Percentiles rank a stretch among this genome's conserved stretches.
phyloP scores from a whole-genome alignment of 768 basidiomycete species.

The Zangia roseola region DNA sequence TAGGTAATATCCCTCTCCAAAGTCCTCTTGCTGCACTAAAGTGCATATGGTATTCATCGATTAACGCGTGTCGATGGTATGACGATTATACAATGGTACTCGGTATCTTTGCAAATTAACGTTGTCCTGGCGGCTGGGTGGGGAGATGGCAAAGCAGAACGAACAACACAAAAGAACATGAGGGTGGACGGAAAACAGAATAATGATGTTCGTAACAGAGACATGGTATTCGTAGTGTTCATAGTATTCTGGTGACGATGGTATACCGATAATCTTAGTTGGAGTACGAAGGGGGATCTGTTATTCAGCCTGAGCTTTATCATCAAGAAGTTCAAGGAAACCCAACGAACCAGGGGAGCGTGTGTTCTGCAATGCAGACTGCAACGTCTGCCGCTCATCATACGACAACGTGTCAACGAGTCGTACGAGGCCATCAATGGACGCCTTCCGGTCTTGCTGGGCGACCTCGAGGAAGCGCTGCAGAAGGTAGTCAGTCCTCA shows the following conservation, averaged over 20 bases:
- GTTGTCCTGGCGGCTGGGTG: conserved; percentile 1
- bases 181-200: neutral
- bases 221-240: conserved; percentile 6
- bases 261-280: conserved; percentile 17
- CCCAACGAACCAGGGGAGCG: conserved; percentile 56
- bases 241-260: conserved; percentile 4
- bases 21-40: neutral
- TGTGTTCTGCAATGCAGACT: conserved; percentile 58
- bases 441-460: conserved; percentile 74
- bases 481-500: conserved; percentile 69
- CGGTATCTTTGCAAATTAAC: conserved; percentile 20
- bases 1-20: neutral
- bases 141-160: neutral
- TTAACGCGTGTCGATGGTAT: conserved; percentile 6
- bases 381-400: conserved; percentile 66
- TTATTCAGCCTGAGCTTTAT: conserved; percentile 5
- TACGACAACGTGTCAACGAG: conserved; percentile 70
- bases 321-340: neutral
- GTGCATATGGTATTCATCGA: conserved; percentile 3
- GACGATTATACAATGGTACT: conserved; percentile 16
- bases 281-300: conserved; percentile 44
- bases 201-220: neutral
- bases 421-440: conserved; percentile 69
- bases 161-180: conserved; percentile 7
- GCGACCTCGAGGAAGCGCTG: conserved; percentile 64